phyloP scores from a whole-genome alignment of 805 yeast genomes.

The Yarrowia sp. region DNA sequence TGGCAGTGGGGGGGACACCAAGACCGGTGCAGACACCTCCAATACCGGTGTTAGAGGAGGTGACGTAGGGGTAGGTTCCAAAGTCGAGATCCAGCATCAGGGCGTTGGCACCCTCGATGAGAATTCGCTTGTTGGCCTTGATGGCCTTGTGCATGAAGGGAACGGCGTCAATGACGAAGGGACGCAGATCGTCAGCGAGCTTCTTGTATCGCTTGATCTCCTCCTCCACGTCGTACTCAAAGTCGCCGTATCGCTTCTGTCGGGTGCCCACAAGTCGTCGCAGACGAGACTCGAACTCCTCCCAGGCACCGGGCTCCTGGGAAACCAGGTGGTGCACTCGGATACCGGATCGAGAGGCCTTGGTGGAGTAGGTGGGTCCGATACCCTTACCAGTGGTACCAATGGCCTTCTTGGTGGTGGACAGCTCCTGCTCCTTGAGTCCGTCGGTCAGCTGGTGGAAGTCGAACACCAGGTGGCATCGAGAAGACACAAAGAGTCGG shows the following conservation, averaged over 20 bases:
- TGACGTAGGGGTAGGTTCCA: constrained; percentile 97
- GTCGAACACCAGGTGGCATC: constrained; percentile 96
- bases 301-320: constrained; percentile 91
- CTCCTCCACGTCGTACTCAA: constrained; percentile 82
- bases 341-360: constrained; percentile 95
- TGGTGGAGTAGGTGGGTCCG: constrained; percentile 97
- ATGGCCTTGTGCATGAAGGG: constrained; percentile 78
- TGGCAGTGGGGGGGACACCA: constrained; percentile 90
- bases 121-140: constrained; percentile 76
- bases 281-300: constrained; percentile 80
- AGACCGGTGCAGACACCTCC: constrained; percentile 98
- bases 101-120: constrained; percentile 98
- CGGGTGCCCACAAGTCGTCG: constrained; percentile 80
- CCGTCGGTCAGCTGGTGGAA: constrained; percentile 98
- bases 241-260: constrained; percentile 89
- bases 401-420: constrained; percentile 79
- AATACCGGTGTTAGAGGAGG: constrained; percentile 93
- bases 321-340: constrained; percentile 95
- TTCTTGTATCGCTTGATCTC: constrained; percentile 80
- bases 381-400: constrained; percentile 99
- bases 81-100: constrained; percentile 96
- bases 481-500: constrained; percentile 84
- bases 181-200: constrained; percentile 75
- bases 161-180: constrained; percentile 93
- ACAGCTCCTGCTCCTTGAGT: constrained; percentile 89